These are phyloP conservation scores for Lactarius deliciosus DNA, from an alignment of 768 basidiomycete genomes.

Conservation along the genomic window DNA sequence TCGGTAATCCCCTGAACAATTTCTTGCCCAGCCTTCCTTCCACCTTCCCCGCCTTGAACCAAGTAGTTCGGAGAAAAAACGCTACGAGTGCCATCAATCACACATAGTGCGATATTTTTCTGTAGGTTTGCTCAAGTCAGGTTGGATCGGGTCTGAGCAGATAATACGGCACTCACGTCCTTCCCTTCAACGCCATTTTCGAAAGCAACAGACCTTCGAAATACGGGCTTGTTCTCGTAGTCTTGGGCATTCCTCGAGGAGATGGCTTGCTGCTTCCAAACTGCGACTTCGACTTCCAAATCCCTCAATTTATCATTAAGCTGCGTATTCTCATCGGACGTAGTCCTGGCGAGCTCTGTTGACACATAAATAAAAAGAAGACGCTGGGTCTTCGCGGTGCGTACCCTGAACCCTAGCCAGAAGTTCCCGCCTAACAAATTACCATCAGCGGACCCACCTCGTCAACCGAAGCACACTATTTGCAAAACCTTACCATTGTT, in stretches of 20 bases:
- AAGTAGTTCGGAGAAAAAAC: conserved; percentile 20
- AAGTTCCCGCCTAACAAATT: conserved; percentile 23
- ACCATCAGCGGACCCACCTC: not conserved
- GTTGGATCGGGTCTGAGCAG: not conserved
- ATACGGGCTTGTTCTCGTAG: conserved; percentile 1
- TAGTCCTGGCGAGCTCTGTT: conserved; percentile 23
- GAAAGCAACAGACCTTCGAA: not conserved
- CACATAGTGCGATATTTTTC: conserved; percentile 19
- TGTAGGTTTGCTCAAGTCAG: not conserved
- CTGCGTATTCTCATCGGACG: conserved; percentile 23
- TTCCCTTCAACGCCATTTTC: not conserved
- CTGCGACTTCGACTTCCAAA: conserved; percentile 26
- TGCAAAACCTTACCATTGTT: conserved; percentile 23
- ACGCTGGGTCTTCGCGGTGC: not conserved
- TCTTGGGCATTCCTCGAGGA: conserved; percentile 14
- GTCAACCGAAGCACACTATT: not conserved
- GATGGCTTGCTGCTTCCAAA: conserved; percentile 27
- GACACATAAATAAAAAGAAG: conserved; percentile 10
- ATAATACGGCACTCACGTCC: not conserved
- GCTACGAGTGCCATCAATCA: conserved; percentile 27
- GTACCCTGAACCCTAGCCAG: conserved; percentile 23
- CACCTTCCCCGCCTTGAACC: conserved; percentile 17
- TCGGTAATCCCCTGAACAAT: conserved; percentile 9
- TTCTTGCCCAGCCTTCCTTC: conserved; percentile 25
- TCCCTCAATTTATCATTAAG: conserved; percentile 23